phyloP scores from a whole-genome alignment of 1,139 yeast species.

The Kodamaea ohmeri region DNA sequence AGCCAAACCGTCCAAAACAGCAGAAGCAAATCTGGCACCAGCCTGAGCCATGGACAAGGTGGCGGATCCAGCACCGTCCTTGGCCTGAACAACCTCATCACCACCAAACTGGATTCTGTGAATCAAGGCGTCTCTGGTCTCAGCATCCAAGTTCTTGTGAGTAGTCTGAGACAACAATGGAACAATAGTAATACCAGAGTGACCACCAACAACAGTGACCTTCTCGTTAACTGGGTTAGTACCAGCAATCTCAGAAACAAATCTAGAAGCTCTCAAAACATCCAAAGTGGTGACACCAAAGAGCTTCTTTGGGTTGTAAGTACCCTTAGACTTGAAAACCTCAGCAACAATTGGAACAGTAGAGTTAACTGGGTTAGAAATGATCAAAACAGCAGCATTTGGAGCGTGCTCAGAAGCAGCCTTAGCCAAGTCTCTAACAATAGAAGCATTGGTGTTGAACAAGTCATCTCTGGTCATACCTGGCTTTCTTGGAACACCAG shows the following conservation, averaged over 20 bases:
- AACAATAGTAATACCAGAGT: constrained; percentile 92
- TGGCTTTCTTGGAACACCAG: constrained; percentile 97
- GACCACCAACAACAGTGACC: constrained; percentile 93
- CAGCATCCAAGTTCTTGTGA: constrained; percentile 48
- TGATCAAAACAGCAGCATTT: constrained; percentile 70
- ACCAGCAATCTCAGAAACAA: constrained; percentile 38
- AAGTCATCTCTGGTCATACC: constrained; percentile 98
- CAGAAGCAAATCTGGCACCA: constrained; percentile 73
- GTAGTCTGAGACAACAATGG: constrained; percentile 75
- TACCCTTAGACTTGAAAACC: constrained; percentile 71
- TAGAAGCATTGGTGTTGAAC: constrained; percentile 89
- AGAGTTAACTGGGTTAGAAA: constrained; percentile 95
- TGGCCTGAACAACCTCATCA: constrained; percentile 94
- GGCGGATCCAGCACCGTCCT: constrained; percentile 93
- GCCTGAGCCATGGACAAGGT: constrained; percentile 97
- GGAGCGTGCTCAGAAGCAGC: constrained; percentile 76
- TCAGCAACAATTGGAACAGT: constrained; percentile 92
- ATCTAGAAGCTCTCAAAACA: constrained; percentile 84
- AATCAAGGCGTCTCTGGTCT: constrained; percentile 64
- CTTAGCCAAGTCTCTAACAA: constrained; percentile 78
- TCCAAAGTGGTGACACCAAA: constrained; percentile 94
- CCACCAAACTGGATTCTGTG: constrained; percentile 96
- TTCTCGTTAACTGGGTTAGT: constrained; percentile 58
- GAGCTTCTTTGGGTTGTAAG: constrained; percentile 73
- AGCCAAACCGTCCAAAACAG: constrained; percentile 55